Evolutionary conservation across 2,329 filamentous ascomycete species (phyloP), one percentile per base, ranked within the genome.

Genomic region (Beauveria rudraprayagi): DNA sequence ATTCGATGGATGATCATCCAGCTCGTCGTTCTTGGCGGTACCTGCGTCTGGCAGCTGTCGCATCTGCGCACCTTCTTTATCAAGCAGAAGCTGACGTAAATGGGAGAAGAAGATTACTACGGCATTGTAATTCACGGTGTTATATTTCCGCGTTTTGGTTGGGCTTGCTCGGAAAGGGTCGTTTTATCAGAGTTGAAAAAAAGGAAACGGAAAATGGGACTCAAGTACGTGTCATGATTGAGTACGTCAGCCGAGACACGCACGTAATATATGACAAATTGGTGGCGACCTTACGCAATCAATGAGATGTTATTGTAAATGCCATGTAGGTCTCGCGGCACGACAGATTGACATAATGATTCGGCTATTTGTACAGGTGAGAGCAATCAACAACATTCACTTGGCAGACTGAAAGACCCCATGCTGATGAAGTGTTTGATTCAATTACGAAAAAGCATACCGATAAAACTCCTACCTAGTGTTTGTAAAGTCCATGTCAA

Each of bases 31-130:
- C 81, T 99, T 59, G 90, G 87, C 60, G 81, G 88, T 61, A 96
- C 94, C 40, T 99, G 94, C 77, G 90, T 91, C 64, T 99, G 94
- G 94, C 94, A 99, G 76, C 81, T 99, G 52, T 96, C 92, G 59
- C 93, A 99, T 77, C 83, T 99, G 69, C 85, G 94, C 68, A 89
- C 90, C 52, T 99, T 99, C 84, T 99, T 99, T 80, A 99, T 99
- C 81, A 99, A 99, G 84, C 93, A 97, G 81, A 99, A 99, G 83
- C 86, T 99, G 74, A 97, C 94, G 63, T 99, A 85, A 76, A 53
- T 19, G 11, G 37, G 48, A 47, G 14, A 40, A 9, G 43, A 47
- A 19, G 9, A 34, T 17, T 19, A 19, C 19, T 30, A n/a, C 41
- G 46, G 44, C 34, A 50, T 57, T 59, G 47, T 59, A 52, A 41